These are phyloP conservation scores for Quercus robur DNA, from an alignment of 306 rosid species.

Conservation along the genomic window DNA sequence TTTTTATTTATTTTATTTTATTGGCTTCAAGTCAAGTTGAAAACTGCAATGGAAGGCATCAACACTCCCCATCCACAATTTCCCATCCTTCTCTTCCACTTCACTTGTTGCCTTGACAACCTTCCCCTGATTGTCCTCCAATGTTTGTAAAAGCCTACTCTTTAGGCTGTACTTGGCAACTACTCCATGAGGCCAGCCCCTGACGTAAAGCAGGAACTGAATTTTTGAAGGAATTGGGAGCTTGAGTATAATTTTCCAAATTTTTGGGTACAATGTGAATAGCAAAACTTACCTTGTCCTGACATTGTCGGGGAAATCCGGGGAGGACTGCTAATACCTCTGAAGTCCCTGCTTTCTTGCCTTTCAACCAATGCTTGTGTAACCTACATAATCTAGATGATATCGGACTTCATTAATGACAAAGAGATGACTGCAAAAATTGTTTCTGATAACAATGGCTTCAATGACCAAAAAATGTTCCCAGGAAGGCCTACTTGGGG, in stretches of 20 bases:
- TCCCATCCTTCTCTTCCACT: conserved; percentile 88
- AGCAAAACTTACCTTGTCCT: conserved; percentile 84
- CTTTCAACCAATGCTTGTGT: conserved; percentile 73
- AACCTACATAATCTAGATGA: conserved; percentile 38
- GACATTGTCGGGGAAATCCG: conserved; percentile 84
- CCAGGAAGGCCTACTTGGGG: background rate
- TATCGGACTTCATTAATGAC: background rate
- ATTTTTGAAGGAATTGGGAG: conserved; percentile 64
- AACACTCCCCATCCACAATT: conserved; percentile 93
- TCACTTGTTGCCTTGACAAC: conserved; percentile 82
- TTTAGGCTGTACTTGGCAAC: conserved; percentile 76
- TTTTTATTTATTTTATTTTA: background rate
- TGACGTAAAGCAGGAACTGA: conserved; percentile 63
- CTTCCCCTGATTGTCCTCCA: conserved; percentile 82
- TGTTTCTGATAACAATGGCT: background rate
- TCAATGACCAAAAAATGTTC: background rate
- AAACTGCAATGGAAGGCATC: conserved; percentile 88
- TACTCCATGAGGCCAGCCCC: conserved; percentile 50
- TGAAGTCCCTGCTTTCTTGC: conserved; percentile 75
- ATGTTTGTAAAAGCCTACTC: conserved; percentile 66
- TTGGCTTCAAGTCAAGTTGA: conserved; percentile 36
- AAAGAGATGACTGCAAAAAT: background rate
- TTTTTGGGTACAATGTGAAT: conserved; percentile 45
- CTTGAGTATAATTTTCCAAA: conserved; percentile 59
- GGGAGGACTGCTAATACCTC: conserved; percentile 74